Conservation (phyloP, 345 rosid genomes). For the Bretschneidera sinensis region DNA sequence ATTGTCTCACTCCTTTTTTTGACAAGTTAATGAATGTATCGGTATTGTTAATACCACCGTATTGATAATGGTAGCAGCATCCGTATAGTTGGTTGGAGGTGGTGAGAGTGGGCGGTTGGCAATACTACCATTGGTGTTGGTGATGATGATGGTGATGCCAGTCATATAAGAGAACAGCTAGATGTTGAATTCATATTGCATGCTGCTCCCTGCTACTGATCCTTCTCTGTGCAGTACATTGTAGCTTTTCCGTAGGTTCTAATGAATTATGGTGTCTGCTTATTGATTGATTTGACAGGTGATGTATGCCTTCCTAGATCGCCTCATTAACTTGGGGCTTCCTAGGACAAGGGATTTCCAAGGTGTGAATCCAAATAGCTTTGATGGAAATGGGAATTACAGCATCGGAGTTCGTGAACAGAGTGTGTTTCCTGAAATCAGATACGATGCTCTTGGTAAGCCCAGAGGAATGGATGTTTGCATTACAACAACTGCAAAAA, state of each 20-base stretch:
- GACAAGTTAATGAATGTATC: too few species aligned
- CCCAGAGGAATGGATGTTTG: slow-evolving; percentile 93
- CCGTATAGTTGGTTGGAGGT: too few species aligned
- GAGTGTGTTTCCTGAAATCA: slow-evolving; percentile 84
- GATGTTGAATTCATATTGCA: too few species aligned
- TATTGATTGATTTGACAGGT: slow-evolving; percentile 40
- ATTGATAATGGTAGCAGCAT: too few species aligned
- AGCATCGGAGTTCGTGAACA: slow-evolving; percentile 78
- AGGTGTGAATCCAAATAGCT: slow-evolving; percentile 79
- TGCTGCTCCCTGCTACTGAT: not conserved
- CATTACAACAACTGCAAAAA: slow-evolving; percentile 73
- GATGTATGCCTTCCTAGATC: slow-evolving; percentile 86
- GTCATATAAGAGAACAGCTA: not conserved
- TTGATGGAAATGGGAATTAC: slow-evolving; percentile 92
- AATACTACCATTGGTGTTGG: too few species aligned
- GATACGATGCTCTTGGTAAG: slow-evolving; percentile 61
- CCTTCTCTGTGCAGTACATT: not conserved
- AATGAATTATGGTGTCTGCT: too few species aligned
- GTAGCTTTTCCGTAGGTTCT: not conserved
- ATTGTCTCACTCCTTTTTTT: too few species aligned
- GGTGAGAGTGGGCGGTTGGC: too few species aligned
- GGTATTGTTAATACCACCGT: too few species aligned
- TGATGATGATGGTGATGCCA: not conserved
- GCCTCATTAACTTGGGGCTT: slow-evolving; percentile 87
- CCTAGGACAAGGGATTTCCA: slow-evolving; percentile 94